Base-by-base conservation (phyloP, 2,329 filamentous ascomycete species). In the Hypoxylon sp. region DNA sequence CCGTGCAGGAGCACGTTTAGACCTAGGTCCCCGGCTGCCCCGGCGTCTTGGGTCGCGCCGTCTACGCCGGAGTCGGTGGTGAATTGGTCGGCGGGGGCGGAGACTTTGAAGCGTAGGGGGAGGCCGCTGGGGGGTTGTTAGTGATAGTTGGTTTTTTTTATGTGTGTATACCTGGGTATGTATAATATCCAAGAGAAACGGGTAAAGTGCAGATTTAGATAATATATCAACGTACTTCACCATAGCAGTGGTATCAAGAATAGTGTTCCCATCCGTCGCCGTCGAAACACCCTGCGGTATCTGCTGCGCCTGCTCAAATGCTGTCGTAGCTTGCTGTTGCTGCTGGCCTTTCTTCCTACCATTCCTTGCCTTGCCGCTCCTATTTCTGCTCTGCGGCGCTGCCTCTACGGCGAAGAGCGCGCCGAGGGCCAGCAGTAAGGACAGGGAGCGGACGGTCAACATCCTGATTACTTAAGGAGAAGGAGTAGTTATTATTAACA, bases 1-100 rank as follows among this genome's bases (percentile, higher is more conserved):
- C 86, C 86, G 73, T 88, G 86, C 2, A 88, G 81, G 34, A 88
- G 81, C 12, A 88, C 82, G 70, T 88, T 88, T 5, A 86, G 78
- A 52, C 84, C 85, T 29, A 85, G 76, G 5, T 76, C 67, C 4
- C 82, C 81, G 0, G 72, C 58, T 2, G 75, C 72, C 21, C 73
- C 71, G 19, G 78, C 70, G 0, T 45, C 64, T 53, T 75, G 77
- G 21, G 74, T 63, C 6, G 72, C 84, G 34, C 84, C 85, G n/a
- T 78, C 73, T 0, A 88, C 82, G 39, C 83, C 81, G 3, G 83
- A 83, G 9, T 75, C 76, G 1, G 81, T 73, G 3, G 84, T 82
- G 77, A 88, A 88, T 57, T 84, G 81, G 61, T 82, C 77, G 34
- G 84, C 84, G 1, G 86, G 86, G 1, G 81, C 85, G 52, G 83